Evolutionary conservation across 225 moss, liverwort and hornwort genomes (phyloP).

Genomic region (Straminergon stramineum): DNA sequence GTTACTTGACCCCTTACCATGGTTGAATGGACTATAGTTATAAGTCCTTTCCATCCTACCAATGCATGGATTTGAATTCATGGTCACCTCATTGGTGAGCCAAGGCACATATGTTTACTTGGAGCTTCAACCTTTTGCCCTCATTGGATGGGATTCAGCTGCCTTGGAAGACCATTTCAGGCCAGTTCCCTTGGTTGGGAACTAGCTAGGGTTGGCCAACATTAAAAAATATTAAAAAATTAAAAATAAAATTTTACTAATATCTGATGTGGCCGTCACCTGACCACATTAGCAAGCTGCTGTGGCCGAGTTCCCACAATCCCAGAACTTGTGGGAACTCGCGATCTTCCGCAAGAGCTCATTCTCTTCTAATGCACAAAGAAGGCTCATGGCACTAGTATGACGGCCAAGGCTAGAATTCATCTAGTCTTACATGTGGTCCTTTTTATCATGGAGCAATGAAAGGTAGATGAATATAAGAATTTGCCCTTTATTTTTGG

Average conservation of each 20-base stretch:
- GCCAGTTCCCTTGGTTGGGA: too few species aligned
- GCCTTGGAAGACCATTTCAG: too few species aligned
- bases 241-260: too few species aligned
- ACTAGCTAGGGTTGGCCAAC: too few species aligned
- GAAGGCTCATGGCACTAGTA: neutral
- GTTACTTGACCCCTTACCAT: neutral
- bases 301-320: too few species aligned
- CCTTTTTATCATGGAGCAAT: fast-evolving
- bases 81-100: neutral
- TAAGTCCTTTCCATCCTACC: neutral
- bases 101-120: neutral
- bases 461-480: neutral
- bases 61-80: neutral
- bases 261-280: too few species aligned
- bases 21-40: neutral
- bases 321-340: too few species aligned
- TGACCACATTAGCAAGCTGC: too few species aligned
- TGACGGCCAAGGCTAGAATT: neutral
- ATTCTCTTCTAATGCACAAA: too few species aligned
- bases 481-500: neutral
- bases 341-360: too few species aligned
- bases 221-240: too few species aligned
- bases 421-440: neutral
- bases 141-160: too few species aligned
- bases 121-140: neutral